Evolutionary conservation across 2,329 filamentous ascomycete species (phyloP), one percentile per base, ranked within the genome.

Genomic region (Metarhizium anisopliae): DNA sequence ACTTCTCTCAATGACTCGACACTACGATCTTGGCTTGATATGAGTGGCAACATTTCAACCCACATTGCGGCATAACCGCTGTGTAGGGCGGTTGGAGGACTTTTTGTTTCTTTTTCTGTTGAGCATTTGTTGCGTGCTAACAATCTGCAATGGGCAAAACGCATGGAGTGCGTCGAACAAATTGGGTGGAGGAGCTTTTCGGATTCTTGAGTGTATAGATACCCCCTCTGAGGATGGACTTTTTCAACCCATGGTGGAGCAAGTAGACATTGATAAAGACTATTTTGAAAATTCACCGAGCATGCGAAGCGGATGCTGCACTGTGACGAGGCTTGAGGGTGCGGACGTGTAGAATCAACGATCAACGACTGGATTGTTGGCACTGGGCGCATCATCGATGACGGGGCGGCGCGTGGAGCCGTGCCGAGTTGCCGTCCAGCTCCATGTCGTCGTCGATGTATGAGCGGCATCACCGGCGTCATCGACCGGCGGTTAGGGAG

Each of bases 331-430:
- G 6, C 7, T 18, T 18, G n/a, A 45, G 4, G 38, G 13, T 5
- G 10, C 10, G 32, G 32, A 35, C 6, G 2, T 35, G 10, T 35
- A 7, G 5, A 35, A 35, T 35, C 32, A 35, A 11, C 32, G 10
- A 35, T 35, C 32, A 35, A 11, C 32, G 10, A 35, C 7, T 11
- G 7, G 32, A 35, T 7, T 35, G 32, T 35, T 40, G 38, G 14
- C 38, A 16, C 13, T 40, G 14, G 11, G n/a, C 59, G 54, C 63
- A 62, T 64, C 58, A 64, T 64, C 57, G 64, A 66, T 59, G 59
- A 56, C 55, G 55, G 32, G 29, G 47, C 36, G 52, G 25, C 40
- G 55, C 40, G 40, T 11, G 35, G 5, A 50, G 40, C 42, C 25
- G 36, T 57, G 50, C 49, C 49, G 49, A 47, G n/a, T 6, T 54